These are phyloP conservation scores for Pholiota molesta DNA, from an alignment of 768 basidiomycete species.

Conservation along the genomic window DNA sequence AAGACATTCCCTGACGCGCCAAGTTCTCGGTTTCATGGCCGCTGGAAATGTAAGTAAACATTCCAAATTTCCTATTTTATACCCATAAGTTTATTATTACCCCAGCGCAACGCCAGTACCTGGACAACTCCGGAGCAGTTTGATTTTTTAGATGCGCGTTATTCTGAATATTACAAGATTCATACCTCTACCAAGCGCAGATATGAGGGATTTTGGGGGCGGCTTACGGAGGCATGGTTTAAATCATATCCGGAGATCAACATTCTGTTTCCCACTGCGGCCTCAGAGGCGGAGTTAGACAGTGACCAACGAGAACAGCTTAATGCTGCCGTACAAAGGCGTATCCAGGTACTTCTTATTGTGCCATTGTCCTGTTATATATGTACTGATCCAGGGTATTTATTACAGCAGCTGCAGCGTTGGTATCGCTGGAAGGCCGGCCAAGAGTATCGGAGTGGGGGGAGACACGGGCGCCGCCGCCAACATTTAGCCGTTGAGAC, in stretches of 20 bases:
- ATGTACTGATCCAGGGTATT: too few relatives aligned
- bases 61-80: too few relatives aligned
- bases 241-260: background rate
- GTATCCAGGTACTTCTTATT: background rate
- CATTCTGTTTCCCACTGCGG: background rate
- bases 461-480: background rate
- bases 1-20: too few relatives aligned
- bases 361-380: too few relatives aligned
- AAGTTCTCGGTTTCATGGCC: too few relatives aligned
- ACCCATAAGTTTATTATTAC: too few relatives aligned
- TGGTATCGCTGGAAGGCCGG: background rate
- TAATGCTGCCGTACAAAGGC: background rate
- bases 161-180: background rate
- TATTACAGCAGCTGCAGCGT: too few relatives aligned
- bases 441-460: background rate
- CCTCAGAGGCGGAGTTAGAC: background rate
- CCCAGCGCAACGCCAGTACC: too few relatives aligned
- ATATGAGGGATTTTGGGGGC: background rate
- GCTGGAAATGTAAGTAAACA: too few relatives aligned
- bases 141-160: too few relatives aligned
- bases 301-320: background rate
- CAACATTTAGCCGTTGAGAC: too few relatives aligned
- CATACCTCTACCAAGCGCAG: background rate
- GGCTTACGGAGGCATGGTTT: background rate
- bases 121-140: too few relatives aligned